Evolutionary conservation across 1,139 yeast genomes (phyloP).

Genomic region (Kodamaea alishanica): DNA sequence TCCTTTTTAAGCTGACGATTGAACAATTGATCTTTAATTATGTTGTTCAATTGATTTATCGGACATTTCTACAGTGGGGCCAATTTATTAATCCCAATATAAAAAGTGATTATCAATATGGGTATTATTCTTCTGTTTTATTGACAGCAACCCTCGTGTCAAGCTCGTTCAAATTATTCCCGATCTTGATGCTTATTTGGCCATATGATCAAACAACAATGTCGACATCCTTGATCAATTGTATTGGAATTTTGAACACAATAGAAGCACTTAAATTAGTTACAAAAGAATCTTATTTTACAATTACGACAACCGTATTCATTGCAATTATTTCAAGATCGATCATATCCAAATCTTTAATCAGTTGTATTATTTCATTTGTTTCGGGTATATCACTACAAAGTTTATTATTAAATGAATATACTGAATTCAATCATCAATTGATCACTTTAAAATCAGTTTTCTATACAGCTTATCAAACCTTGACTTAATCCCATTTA

Average conservation of each 20-base stretch:
- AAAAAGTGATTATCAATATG: conserved; percentile 14
- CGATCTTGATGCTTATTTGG: conserved; percentile 95
- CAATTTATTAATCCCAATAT: conserved; percentile 19
- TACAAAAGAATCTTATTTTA: conserved; percentile 39
- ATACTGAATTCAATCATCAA: not conserved
- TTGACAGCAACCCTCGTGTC: conserved; percentile 71
- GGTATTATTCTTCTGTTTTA: conserved; percentile 38
- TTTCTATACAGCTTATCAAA: too few relatives aligned
- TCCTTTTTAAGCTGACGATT: conserved; percentile 56
- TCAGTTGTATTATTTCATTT: conserved; percentile 9
- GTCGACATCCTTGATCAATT: conserved; percentile 57
- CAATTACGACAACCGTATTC: conserved; percentile 26
- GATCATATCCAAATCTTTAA: conserved; percentile 6
- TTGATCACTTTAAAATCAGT: not conserved
- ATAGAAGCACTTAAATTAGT: conserved; percentile 64
- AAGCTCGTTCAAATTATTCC: conserved; percentile 76
- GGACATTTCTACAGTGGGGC: conserved; percentile 35
- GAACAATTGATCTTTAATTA: conserved; percentile 57
- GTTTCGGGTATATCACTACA: conserved; percentile 7
- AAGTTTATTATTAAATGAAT: conserved; percentile 9
- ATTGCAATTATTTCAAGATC: conserved; percentile 8
- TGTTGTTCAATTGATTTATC: conserved; percentile 40
- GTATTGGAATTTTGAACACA: conserved; percentile 59
- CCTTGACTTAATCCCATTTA: conserved; percentile 38
- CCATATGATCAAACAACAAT: conserved; percentile 75